These are phyloP conservation scores for Didymella segeticola DNA, from an alignment of 2,329 filamentous ascomycete genomes.

Conservation along the genomic window DNA sequence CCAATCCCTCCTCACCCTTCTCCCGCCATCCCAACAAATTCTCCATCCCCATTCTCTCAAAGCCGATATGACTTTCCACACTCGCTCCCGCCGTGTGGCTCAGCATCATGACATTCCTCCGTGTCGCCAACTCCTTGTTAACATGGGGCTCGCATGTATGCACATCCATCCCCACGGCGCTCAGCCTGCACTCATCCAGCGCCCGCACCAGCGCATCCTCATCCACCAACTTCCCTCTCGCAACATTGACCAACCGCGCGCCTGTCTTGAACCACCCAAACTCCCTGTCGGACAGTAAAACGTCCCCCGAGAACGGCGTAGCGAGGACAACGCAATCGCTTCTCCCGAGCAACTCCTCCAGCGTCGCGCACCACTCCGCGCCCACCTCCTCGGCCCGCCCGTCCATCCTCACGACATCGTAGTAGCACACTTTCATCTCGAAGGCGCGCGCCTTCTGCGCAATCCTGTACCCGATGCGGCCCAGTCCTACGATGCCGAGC, in stretches of 20 bases:
- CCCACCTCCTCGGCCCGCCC: constrained; percentile 57
- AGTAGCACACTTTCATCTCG: constrained; percentile 71
- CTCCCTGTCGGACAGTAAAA: constrained; percentile 58
- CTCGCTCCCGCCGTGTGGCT: constrained; percentile 73
- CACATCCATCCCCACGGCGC: constrained; percentile 68
- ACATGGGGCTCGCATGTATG: constrained; percentile 66
- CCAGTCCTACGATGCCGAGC: constrained; percentile 73
- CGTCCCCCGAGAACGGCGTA: constrained; percentile 60
- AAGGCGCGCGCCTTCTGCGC: constrained; percentile 67
- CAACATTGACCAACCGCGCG: constrained; percentile 69
- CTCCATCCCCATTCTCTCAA: constrained; percentile 71
- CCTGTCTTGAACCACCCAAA: constrained; percentile 62
- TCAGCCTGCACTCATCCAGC: constrained; percentile 60
- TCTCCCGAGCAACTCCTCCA: constrained; percentile 60
- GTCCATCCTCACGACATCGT: constrained; percentile 62
- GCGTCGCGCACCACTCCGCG: constrained; percentile 59
- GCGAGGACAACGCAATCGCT: constrained; percentile 70
- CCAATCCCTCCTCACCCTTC: constrained; percentile 55
- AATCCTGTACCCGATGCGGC: constrained; percentile 60
- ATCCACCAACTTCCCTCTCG: constrained; percentile 69
- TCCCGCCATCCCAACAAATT: constrained; percentile 68
- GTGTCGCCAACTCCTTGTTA: constrained; percentile 55
- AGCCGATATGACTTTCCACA: constrained; percentile 69
- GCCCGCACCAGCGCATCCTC: constrained; percentile 68
- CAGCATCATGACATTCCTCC: constrained; percentile 63